Evolutionary conservation across 495 filamentous ascomycete genomes (phyloP), one percentile per base, ranked within the genome.

Genomic region (Xylaria longipes): DNA sequence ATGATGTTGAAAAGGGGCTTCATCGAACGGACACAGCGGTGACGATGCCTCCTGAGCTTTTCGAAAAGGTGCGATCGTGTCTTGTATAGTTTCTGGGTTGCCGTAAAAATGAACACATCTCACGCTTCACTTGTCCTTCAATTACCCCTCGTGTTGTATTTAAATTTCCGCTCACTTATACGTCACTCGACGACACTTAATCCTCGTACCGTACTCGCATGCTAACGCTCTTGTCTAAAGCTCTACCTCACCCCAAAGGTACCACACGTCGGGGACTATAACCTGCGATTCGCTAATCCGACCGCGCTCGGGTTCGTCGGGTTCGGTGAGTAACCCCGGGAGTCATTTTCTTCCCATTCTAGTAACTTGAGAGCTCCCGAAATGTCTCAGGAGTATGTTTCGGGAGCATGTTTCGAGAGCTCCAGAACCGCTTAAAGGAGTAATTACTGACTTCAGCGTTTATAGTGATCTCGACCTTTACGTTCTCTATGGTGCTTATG

Each of bases 221-320:
- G 35, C 35, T 67, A n/a, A 67, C 29, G 20, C 31, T 41, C 48
- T 39, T 22, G 43, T 7, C 48, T 22, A 31, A 54, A 82, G 79
- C 83, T 88, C 12, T 89, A 88, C 73, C 81, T 89, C 27, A 84
- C 86, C 2, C 86, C 86, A 1, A 88, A 89, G 69, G 79, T 83
- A 20, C 83, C 83, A 9, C 80, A 83, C 20, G 79, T 79, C 2
- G 84, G 82, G 57, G 86, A 88, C 70, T 82, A 82, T 58, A 81
- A 84, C 77, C 79, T 73, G 67, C 80, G 83, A 5, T 87, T 88
- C 69, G 86, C 86, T n/a, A 87, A 85, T 63, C 85, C 85, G 3
- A 88, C 84, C 12, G 82, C 87, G 4, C 79, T 89, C 46, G 86
- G 86, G 9, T 85, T 89, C 69, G 81, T 89, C 61, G 86, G 84